Percentiles rank a stretch among this genome's conserved stretches.
Conservation (phyloP, 163 green algal species). For the Scenedesmus sp. region DNA sequence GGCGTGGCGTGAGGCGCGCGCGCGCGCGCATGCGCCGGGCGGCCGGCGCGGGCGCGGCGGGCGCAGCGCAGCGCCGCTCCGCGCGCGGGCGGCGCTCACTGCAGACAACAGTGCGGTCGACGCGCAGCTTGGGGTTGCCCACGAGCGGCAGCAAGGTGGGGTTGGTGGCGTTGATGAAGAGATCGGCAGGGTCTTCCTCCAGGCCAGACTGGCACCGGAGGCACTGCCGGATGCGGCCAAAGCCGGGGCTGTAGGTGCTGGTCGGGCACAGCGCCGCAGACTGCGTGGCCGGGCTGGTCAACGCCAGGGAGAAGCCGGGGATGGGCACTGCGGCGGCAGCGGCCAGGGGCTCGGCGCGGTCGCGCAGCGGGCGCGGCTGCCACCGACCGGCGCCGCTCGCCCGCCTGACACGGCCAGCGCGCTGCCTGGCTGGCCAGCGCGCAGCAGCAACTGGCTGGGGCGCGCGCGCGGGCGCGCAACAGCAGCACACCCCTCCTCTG, state of each 20-base stretch:
- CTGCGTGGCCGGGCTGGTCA: background rate
- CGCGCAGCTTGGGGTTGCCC: background rate
- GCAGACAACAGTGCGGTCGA: constrained; percentile 1
- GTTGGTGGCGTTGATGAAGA: background rate
- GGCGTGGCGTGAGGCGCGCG: no score
- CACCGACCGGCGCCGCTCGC: background rate
- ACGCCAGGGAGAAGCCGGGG: constrained; percentile 1
- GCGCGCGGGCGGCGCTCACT: constrained; percentile 9
- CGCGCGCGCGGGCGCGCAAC: background rate
- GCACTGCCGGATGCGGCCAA: constrained; percentile 9
- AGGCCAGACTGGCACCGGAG: constrained; percentile 26
- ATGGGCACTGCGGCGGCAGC: constrained; percentile 12
- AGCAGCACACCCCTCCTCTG: background rate
- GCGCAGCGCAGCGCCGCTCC: no score
- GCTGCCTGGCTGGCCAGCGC: background rate
- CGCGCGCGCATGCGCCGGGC: no score
- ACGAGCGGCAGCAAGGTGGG: background rate
- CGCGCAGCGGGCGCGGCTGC: background rate
- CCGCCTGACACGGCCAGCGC: background rate
- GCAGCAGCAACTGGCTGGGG: background rate
- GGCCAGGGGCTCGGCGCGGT: background rate
- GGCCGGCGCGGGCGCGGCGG: no score
- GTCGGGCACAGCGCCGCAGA: background rate
- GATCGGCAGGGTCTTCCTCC: background rate
- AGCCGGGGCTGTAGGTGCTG: constrained; percentile 15